Percentiles rank a stretch among this genome's conserved stretches.
phyloP scores from a whole-genome alignment of 768 basidiomycete species.

The Erythrobasidium yunnanense region DNA sequence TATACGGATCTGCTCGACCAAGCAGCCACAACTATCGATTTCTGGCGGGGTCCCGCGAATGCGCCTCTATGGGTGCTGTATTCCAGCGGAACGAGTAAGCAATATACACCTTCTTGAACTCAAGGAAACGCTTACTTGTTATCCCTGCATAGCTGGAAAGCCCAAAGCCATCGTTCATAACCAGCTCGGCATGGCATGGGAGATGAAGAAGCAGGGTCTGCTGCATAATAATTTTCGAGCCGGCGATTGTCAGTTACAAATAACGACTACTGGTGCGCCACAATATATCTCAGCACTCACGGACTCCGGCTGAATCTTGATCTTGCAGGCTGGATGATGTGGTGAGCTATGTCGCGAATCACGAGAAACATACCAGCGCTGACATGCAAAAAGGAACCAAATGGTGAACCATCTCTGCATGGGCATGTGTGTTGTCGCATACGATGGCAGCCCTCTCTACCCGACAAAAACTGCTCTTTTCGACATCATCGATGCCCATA shows the following conservation, averaged over 20 bases:
- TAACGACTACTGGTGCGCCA: slow-evolving; percentile 31
- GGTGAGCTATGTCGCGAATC: neutral
- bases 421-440: slow-evolving; percentile 22
- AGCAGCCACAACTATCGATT: slow-evolving; percentile 19
- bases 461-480: slow-evolving; percentile 26
- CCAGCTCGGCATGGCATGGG: slow-evolving; percentile 28
- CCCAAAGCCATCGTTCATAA: slow-evolving; percentile 30
- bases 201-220: neutral
- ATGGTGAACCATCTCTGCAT: slow-evolving; percentile 7
- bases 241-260: slow-evolving; percentile 17
- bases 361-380: no score
- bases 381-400: slow-evolving; percentile 25
- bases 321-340: slow-evolving; percentile 26
- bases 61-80: slow-evolving; percentile 27
- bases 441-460: slow-evolving; percentile 29
- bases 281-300: neutral
- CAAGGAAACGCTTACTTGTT: neutral
- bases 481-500: slow-evolving; percentile 27
- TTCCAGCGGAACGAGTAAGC: slow-evolving; percentile 23
- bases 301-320: neutral
- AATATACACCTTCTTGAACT: neutral
- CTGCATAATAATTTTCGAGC: slow-evolving; percentile 6
- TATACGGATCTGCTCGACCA: slow-evolving; percentile 26
- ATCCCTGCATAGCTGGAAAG: neutral
- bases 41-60: slow-evolving; percentile 27